Evolutionary conservation across 2,329 filamentous ascomycete species (phyloP), one percentile per base, ranked within the genome.

Genomic region (Capronia epimyces): DNA sequence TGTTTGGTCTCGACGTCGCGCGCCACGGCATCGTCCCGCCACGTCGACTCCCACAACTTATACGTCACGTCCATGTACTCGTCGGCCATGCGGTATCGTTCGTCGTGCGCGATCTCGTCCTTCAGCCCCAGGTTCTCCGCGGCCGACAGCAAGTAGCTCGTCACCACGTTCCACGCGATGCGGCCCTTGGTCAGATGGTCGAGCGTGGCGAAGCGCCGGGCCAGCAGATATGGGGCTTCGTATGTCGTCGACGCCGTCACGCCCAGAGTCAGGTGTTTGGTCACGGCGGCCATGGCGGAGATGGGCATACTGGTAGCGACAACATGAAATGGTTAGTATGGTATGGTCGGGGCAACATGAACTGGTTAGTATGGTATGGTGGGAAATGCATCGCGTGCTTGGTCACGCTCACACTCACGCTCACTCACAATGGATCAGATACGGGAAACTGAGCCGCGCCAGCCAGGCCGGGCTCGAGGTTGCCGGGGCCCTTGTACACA

Each of bases 121-220:
- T 72, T 68, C 47, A 75, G 74, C 0, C 81, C 79, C 24, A 85
- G 68, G 55, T 85, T 85, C 1, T 77, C 70, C 0, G 83, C 82
- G 0, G 83, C 83, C 1, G 77, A 81, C 60, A 86, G 80, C 1
- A 85, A 72, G 72, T 76, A 81, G 1, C 71, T 75, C 0, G 81
- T 83, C 0, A 86, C 82, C n/a, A 85, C 82, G 55, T 85, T 85
- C 81, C 81, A 83, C 0, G 78, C 81, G 27, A 84, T 72, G 67
- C 83, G 71, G n/a, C 82, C 82, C 40, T 78, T 79, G 0, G 80
- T 80, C 6, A 86, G 67, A 62, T 86, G 83, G 60, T 86, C 83
- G 0, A 85, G 70, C 0, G 83, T 86, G 2, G 77, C 80, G 7
- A 86, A 66, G 13, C 81, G 69, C n/a, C 83, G 67, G 0, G 83